A percentile compares a stretch with the other conserved stretches of the same genome.
Conservation (phyloP, 768 basidiomycete genomes). For the Coprinopsis marcescibilis region DNA sequence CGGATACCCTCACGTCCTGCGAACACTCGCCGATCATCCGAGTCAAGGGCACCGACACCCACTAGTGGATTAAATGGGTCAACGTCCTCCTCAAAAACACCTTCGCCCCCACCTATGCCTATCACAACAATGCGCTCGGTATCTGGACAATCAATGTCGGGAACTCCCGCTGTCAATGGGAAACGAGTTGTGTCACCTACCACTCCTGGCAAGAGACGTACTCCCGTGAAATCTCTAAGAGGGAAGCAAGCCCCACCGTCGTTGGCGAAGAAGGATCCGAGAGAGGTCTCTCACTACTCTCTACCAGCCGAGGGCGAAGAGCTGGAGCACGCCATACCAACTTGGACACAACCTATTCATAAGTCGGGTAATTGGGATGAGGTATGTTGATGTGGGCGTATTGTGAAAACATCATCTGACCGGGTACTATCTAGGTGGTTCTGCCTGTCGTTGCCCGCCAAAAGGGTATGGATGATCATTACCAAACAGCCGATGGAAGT, state of each 20-base stretch:
- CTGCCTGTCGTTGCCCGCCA: conserved; percentile 81
- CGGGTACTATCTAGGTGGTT: conserved; percentile 50
- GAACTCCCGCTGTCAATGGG: conserved; percentile 17
- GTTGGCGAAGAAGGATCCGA: conserved; percentile 35
- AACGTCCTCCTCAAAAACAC: conserved; percentile 23
- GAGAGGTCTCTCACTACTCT: conserved; percentile 67
- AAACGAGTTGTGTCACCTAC: conserved; percentile 30
- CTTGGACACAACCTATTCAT: conserved; percentile 72
- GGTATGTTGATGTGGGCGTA: conserved; percentile 27
- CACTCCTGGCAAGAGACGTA: conserved; percentile 14
- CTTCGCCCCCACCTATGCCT: conserved; percentile 24
- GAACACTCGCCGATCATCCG: conserved; percentile 40
- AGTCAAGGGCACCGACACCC: conserved; percentile 41
- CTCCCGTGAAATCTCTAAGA: conserved; percentile 11
- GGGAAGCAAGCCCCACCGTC: conserved; percentile 34
- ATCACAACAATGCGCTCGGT: conserved; percentile 22
- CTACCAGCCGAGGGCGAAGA: conserved; percentile 44
- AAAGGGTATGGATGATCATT: conserved; percentile 68
- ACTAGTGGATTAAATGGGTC: conserved; percentile 10
- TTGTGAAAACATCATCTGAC: conserved; percentile 2
- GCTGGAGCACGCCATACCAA: conserved; percentile 71
- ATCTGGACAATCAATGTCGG: conserved; percentile 24
- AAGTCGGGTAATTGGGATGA: conserved; percentile 81
- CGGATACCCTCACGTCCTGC: conserved; percentile 37
- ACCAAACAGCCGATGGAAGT: conserved; percentile 65